phyloP scores from a whole-genome alignment of 108 stramenopile genomes.

The Thalassiosira profunda region DNA sequence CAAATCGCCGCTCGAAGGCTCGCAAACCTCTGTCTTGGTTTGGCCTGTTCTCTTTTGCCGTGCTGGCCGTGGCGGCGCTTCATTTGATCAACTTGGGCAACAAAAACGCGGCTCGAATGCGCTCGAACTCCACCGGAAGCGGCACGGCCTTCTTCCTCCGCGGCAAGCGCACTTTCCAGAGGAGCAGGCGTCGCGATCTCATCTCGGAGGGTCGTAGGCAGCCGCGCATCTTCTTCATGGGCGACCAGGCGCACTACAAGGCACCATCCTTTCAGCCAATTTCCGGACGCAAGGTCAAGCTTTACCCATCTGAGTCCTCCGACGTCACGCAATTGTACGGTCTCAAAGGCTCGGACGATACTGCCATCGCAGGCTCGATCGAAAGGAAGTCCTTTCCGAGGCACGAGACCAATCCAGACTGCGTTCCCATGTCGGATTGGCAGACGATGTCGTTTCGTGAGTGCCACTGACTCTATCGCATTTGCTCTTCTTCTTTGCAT shows the following conservation, averaged over 20 bases:
- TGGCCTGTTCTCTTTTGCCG: neutral
- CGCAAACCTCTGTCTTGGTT: neutral
- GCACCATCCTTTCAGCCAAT: neutral
- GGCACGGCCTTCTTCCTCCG: neutral
- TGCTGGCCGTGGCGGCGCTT: neutral
- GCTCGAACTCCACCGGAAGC: neutral
- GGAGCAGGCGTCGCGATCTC: neutral
- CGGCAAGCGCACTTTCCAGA: neutral
- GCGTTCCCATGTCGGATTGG: constrained; percentile 66
- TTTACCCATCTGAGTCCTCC: constrained; percentile 28
- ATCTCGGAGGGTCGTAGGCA: neutral
- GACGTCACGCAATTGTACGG: constrained; percentile 39
- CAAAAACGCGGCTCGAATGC: neutral
- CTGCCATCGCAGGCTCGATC: constrained; percentile 3
- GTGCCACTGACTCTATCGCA: neutral
- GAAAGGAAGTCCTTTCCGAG: constrained; percentile 31
- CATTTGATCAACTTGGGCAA: constrained; percentile 1
- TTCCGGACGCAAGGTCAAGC: constrained; percentile 4
- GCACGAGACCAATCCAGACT: constrained; percentile 54
- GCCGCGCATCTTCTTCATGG: constrained; percentile 2
- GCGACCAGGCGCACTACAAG: neutral
- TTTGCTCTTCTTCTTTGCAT: neutral
- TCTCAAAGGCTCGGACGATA: constrained; percentile 18
- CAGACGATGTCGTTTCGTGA: constrained; percentile 51
- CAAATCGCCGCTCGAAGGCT: neutral